Base-by-base conservation (phyloP, 2,329 filamentous ascomycete species). In the Exophiala bonariae region DNA sequence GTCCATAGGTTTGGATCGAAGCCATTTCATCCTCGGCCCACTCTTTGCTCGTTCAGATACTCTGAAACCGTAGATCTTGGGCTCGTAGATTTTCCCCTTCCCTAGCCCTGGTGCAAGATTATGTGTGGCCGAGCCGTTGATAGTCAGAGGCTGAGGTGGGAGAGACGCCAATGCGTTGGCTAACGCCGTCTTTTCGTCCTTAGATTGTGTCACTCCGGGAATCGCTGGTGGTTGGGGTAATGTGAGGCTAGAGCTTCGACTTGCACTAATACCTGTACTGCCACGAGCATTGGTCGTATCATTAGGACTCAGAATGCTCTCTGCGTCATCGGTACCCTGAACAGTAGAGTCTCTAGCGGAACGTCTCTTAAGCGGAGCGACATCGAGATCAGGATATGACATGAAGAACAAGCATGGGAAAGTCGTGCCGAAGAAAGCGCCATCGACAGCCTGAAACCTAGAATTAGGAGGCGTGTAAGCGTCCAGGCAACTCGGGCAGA, bases 401-500 rank as follows among this genome's bases (percentile, higher is more conserved):
- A 99, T 92, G 66, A 99, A 89, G 74, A 99, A 99, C 50, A 99
- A 82, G 36, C 90, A 90, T 52, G 91, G 91, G 67, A 99, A 99
- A 0, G 93, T 99, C 44, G 93, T 92, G 38, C 93, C 93, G 64
- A 99, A 99, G 75, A 97, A 99, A 37, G 93, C 93, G 43, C 93
- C 93, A 60, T 99, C 93, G 26, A 99, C 93, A 2, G 89, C 92
- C 70, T 97, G 93, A 66, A 97, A 99, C 16, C 93, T 83, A 63
- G 89, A 96, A 75, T 97, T 99, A 32, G 93, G 93, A 3, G 93
- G 93, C 0, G 93, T 93, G 69, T 97, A 99, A 61, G 97, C 89
- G 66, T 99, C 93, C 57, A 96, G 81, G 70, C 93, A 99, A 53
- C 89, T 91, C 2, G 93, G 93, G 66, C 93, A 99, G 74, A 96